Evolutionary conservation across 2,329 filamentous ascomycete genomes (phyloP).

Genomic region (Trichoderma atroviride): DNA sequence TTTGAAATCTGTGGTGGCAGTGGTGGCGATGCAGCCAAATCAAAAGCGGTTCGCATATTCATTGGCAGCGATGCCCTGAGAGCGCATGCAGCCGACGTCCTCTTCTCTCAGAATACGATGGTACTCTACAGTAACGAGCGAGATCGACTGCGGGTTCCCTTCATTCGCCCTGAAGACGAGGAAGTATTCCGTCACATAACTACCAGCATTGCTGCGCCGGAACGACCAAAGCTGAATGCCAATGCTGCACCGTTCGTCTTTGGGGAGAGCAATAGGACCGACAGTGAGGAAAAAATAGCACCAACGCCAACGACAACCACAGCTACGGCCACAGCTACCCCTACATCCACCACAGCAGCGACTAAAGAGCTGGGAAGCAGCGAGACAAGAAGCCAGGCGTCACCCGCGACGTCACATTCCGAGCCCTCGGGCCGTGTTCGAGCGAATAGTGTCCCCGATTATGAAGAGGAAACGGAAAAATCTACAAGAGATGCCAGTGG

Average conservation of each 20-base stretch:
- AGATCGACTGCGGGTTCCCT: constrained; percentile 84
- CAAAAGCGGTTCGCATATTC: constrained; percentile 77
- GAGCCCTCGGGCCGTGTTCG: constrained; percentile 36
- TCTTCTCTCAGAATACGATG: constrained; percentile 91
- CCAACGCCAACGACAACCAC: constrained; percentile 5
- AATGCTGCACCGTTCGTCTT: constrained; percentile 48
- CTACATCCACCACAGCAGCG: constrained; percentile 28
- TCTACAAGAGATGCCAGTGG: constrained; percentile 32
- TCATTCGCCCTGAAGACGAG: constrained; percentile 90
- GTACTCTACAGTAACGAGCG: constrained; percentile 84
- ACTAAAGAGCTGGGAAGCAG: constrained; percentile 35
- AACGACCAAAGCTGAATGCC: constrained; percentile 62
- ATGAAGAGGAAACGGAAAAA: constrained; percentile 49
- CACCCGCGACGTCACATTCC: constrained; percentile 40
- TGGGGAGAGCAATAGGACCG: constrained; percentile 38
- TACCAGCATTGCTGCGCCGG: constrained; percentile 60
- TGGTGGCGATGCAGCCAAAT: constrained; percentile 52
- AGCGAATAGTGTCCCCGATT: constrained; percentile 47
- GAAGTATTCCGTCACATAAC: constrained; percentile 74
- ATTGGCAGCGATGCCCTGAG: constrained; percentile 87
- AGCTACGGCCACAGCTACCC: constrained; percentile 29
- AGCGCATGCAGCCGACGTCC: constrained; percentile 82
- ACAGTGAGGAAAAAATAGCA: constrained; percentile 25
- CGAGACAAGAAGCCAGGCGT: constrained; percentile 13
- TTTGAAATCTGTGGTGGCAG: constrained; percentile 73